phyloP scores from a whole-genome alignment of 2,329 filamentous ascomycete genomes.

The Talaromyces sp. region DNA sequence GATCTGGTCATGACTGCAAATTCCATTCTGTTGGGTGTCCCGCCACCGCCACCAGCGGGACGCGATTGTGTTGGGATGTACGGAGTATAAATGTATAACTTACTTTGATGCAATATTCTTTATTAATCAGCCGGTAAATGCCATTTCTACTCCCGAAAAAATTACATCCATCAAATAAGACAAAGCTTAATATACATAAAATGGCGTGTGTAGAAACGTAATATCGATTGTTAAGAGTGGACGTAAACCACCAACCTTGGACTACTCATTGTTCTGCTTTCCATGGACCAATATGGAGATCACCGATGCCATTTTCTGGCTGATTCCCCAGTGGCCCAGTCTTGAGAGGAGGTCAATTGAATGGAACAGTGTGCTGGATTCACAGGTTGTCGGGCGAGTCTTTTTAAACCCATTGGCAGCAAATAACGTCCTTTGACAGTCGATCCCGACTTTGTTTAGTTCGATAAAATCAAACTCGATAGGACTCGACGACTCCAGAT shows the following conservation, averaged over 20 bases:
- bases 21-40: background rate
- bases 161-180: background rate
- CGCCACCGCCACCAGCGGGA: background rate
- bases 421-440: conserved; percentile 1
- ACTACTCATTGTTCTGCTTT: background rate
- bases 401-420: conserved; percentile 6
- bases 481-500: background rate
- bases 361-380: conserved; percentile 5
- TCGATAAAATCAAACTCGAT: background rate
- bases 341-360: conserved; percentile 1
- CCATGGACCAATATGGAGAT: conserved; percentile 2
- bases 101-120: too few species aligned
- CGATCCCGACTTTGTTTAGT: background rate
- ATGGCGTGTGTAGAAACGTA: background rate
- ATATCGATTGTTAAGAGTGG: background rate
- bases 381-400: conserved; percentile 1
- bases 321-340: conserved; percentile 7
- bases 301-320: conserved; percentile 4
- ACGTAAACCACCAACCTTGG: background rate
- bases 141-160: background rate
- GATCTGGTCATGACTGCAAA: background rate
- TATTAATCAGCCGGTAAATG: background rate
- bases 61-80: background rate
- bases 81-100: too few species aligned
- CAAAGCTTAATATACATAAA: background rate